A percentile compares a stretch with the other conserved stretches of the same genome.
phyloP scores from a whole-genome alignment of 2,329 filamentous ascomycete genomes.

The Beauveria pseudobassiana region DNA sequence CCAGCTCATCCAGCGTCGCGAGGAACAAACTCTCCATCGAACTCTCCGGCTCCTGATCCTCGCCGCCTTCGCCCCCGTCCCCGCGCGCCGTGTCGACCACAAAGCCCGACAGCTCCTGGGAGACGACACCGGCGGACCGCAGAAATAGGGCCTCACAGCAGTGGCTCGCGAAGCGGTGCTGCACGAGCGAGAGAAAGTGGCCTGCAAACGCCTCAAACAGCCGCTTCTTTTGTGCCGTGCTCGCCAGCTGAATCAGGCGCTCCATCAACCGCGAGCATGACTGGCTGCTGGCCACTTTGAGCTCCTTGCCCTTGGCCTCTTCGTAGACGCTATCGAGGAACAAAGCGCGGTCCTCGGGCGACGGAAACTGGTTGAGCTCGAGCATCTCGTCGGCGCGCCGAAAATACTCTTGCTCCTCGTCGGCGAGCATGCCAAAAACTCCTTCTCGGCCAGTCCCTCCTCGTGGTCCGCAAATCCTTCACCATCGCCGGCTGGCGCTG shows the following conservation, averaged over 20 bases:
- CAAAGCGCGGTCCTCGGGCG: slow-evolving; percentile 60
- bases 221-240: slow-evolving; percentile 70
- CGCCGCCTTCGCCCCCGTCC: slow-evolving; percentile 30
- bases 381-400: slow-evolving; percentile 82
- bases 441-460: slow-evolving; percentile 43
- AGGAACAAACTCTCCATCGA: slow-evolving; percentile 84
- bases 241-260: slow-evolving; percentile 76
- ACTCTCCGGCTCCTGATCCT: slow-evolving; percentile 41
- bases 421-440: slow-evolving; percentile 87
- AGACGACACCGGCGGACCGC: slow-evolving; percentile 70
- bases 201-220: slow-evolving; percentile 79
- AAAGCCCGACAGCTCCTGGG: slow-evolving; percentile 56
- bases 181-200: slow-evolving; percentile 82
- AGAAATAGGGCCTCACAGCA: slow-evolving; percentile 93
- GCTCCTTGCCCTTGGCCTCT: slow-evolving; percentile 84
- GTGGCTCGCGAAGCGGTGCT: slow-evolving; percentile 94
- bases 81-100: slow-evolving; percentile 30
- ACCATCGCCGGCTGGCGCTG: slow-evolving; percentile 6
- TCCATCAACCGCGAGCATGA: slow-evolving; percentile 92
- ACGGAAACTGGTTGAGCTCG: slow-evolving; percentile 79
- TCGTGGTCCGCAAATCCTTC: slow-evolving; percentile 14
- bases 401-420: slow-evolving; percentile 95
- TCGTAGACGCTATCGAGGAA: slow-evolving; percentile 77
- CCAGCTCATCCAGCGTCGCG: slow-evolving; percentile 76
- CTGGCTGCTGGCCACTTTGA: slow-evolving; percentile 94